Evolutionary conservation across 257 asterid species (phyloP).

Genomic region (Jacaranda mimosifolia): DNA sequence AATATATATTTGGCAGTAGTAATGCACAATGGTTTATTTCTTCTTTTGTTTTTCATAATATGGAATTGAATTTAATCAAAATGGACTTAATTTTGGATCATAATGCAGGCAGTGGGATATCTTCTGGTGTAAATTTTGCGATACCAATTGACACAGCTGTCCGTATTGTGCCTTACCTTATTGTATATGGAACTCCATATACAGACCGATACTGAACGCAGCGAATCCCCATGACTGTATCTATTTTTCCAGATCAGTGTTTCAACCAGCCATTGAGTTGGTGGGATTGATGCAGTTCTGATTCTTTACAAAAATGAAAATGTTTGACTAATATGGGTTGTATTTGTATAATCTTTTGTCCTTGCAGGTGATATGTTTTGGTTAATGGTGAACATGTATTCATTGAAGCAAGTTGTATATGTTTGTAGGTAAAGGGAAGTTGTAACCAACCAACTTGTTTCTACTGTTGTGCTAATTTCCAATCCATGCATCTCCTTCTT

Average conservation of each 20-base stretch:
- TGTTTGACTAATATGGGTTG: not conserved
- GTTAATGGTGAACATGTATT: too few species aligned
- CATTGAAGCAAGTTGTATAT: not conserved
- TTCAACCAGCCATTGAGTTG: too few species aligned
- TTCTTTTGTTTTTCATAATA: not conserved
- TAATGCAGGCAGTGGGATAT: slow-evolving; percentile 77
- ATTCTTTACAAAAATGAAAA: not conserved
- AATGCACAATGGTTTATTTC: not conserved
- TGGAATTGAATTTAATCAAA: not conserved
- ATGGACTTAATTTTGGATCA: slow-evolving; percentile 10
- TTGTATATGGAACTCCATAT: slow-evolving; percentile 82
- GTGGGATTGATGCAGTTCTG: not conserved
- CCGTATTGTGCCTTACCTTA: slow-evolving; percentile 74
- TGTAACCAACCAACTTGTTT: too few species aligned
- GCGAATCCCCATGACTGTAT: not conserved
- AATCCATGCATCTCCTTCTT: too few species aligned
- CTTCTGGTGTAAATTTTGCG: slow-evolving; percentile 92
- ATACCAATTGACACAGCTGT: slow-evolving; percentile 78
- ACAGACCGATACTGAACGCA: slow-evolving; percentile 57
- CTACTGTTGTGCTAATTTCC: too few species aligned
- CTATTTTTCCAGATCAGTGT: not conserved
- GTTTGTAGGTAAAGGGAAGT: not conserved
- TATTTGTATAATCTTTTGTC: not conserved
- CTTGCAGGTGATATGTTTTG: not conserved
- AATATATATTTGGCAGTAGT: not conserved